phyloP scores from a whole-genome alignment of 768 basidiomycete species.

The Phlegmacium glaucopus region DNA sequence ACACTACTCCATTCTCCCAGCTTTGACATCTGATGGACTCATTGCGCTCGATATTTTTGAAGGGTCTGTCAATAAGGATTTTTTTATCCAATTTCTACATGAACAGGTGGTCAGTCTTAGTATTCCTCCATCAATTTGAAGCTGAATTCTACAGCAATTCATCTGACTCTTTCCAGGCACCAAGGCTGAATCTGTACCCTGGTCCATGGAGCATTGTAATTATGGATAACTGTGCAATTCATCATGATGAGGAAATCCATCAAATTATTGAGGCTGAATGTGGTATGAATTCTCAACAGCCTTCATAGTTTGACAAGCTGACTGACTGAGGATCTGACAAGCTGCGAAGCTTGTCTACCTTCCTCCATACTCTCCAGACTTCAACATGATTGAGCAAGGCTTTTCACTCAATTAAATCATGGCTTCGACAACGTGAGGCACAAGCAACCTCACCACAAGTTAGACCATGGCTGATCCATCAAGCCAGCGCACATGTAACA shows the following conservation, averaged over 20 bases:
- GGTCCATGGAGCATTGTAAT: slow-evolving; percentile 31
- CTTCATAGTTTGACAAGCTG: background rate
- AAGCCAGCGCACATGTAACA: slow-evolving; percentile 4
- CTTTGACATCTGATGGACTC: slow-evolving; percentile 3
- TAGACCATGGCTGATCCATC: slow-evolving; percentile 9
- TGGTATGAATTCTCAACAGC: slow-evolving; percentile 14
- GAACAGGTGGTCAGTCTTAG: slow-evolving; percentile 1
- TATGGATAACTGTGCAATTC: slow-evolving; percentile 38
- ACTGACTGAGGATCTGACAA: slow-evolving; percentile 6
- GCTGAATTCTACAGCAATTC: no score
- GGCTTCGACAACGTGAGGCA: slow-evolving; percentile 8
- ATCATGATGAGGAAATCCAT: slow-evolving; percentile 35
- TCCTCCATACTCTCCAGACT: slow-evolving; percentile 30
- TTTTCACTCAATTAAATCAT: slow-evolving; percentile 24
- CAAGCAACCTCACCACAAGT: no score
- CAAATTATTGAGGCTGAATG: slow-evolving; percentile 25
- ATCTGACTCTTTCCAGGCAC: slow-evolving; percentile 15
- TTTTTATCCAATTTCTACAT: slow-evolving; percentile 4
- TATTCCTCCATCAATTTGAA: no score
- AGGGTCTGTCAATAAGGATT: slow-evolving; percentile 6
- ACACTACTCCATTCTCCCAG: slow-evolving; percentile 6
- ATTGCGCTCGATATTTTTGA: slow-evolving; percentile 8
- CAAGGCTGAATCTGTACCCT: slow-evolving; percentile 31
- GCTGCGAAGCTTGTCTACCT: slow-evolving; percentile 22
- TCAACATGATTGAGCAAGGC: slow-evolving; percentile 29